Percentiles rank a stretch among this genome's conserved stretches.
These are phyloP conservation scores for Cydonia oblonga DNA, from an alignment of 331 rosid genomes.

Conservation along the genomic window DNA sequence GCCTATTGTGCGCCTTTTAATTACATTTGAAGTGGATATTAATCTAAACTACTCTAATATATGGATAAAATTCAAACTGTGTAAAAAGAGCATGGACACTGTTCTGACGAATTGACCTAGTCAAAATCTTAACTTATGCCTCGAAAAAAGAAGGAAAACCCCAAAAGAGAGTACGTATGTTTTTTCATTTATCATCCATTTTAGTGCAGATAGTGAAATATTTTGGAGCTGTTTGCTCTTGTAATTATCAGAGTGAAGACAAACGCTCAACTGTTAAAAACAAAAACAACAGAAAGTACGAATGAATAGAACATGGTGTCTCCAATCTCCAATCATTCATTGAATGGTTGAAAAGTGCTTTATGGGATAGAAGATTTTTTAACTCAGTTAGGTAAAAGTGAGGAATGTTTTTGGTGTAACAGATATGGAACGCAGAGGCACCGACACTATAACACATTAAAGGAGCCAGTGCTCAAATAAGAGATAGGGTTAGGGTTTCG, in stretches of 20 bases:
- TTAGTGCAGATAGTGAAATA: background rate
- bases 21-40: background rate
- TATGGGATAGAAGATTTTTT: background rate
- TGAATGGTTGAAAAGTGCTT: background rate
- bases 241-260: background rate
- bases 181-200: background rate
- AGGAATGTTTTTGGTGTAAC: background rate
- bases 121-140: background rate
- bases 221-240: background rate
- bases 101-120: background rate
- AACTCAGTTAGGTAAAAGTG: background rate
- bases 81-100: background rate
- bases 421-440: background rate
- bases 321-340: background rate
- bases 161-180: background rate
- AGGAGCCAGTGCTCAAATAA: background rate
- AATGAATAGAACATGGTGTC: background rate
- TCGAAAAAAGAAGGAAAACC: background rate
- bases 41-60: background rate
- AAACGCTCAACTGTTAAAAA: background rate
- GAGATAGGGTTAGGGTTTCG: background rate
- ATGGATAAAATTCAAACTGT: no score
- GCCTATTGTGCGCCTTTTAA: background rate
- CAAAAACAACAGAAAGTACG: background rate
- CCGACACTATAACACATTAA: background rate